These are phyloP conservation scores for Talaromyces sp. DNA, from an alignment of 2,329 filamentous ascomycete genomes.

Conservation along the genomic window DNA sequence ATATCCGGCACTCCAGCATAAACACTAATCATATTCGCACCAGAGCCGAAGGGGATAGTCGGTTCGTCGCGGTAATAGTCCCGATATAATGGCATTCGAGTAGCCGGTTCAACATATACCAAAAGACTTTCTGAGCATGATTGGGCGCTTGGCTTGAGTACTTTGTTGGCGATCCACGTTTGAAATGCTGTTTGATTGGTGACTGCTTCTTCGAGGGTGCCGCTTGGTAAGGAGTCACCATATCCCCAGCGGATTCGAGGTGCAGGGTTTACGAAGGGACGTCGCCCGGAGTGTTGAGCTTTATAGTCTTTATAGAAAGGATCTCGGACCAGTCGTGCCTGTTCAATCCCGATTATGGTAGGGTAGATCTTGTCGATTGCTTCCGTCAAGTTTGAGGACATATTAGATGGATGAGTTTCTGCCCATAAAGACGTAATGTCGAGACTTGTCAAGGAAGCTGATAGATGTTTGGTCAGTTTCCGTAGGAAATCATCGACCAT, in stretches of 20 bases:
- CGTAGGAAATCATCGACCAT: not conserved
- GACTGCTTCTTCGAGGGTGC: conserved; percentile 20
- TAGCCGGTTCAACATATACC: conserved; percentile 23
- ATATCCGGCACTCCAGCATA: conserved; percentile 26
- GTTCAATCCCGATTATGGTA: conserved; percentile 23
- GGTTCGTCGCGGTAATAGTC: conserved; percentile 18
- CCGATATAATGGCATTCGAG: conserved; percentile 20
- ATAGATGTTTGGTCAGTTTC: not conserved
- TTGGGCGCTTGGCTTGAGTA: conserved; percentile 15
- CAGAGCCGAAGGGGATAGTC: not conserved
- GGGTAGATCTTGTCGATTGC: conserved; percentile 8
- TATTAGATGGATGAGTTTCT: not conserved
- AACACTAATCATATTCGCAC: conserved; percentile 3
- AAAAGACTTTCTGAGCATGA: conserved; percentile 31
- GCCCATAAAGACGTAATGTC: not conserved
- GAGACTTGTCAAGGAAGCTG: not conserved
- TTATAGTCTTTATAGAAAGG: conserved; percentile 27
- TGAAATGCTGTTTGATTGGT: conserved; percentile 31
- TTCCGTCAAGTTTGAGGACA: not conserved
- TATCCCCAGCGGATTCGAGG: conserved; percentile 23
- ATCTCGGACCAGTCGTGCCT: conserved; percentile 30
- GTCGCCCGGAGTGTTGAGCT: conserved; percentile 19
- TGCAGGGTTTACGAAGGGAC: conserved; percentile 28
- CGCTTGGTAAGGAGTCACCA: conserved; percentile 13
- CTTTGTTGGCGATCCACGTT: conserved; percentile 28